Evolutionary conservation across 1,139 yeast genomes (phyloP), one percentile per base, ranked within the genome.

Genomic region (Scheffersomyces cryptocercus): DNA sequence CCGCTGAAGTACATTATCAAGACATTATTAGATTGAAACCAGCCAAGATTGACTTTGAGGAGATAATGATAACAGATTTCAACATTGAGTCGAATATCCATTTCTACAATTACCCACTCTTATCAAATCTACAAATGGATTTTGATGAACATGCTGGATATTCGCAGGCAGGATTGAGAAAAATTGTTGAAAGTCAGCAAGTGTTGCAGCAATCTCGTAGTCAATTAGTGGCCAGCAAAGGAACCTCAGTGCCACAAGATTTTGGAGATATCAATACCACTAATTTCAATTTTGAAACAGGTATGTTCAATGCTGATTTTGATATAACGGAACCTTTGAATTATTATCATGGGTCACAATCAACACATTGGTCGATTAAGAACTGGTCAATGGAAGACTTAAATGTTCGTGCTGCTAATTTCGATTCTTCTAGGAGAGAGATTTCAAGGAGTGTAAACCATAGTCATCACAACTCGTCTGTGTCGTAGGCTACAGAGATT

Each of bases 221-320:
- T 28, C 30, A 24, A n/a, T 28, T 36, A n/a, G 33, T 41, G 46
- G 15, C 36, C 10, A 20, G 34, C 16, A 37, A 39, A 5, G 31
- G 37, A 10, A n/a, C 43, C 5, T 35, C 30, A 10, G 28, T 43
- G 28, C 55, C 49, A 32, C 29, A 37, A 9, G 41, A 39, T 11
- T 29, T 42, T 8, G 47, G 47, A 32, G 34, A 47, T n/a, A 43
- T 41, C 12, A 40, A 41, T 28, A 44, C 45, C 28, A 50, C 48
- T 14, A 46, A 46, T 3, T 63, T 67, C 36, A 48, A 62, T 40
- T 62, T 55, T 37, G 49, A 53, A 2, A 42, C 49, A 5, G 72
- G 72, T 5, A 43, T 64, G 10, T 58, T 51, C 35, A 44, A 50
- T 8, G 46, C 51, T n/a, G 74, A 68, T 41, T 68, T 56, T 40